Conservation (phyloP, 108 stramenopile genomes). For the Schizochytrium sp. region DNA sequence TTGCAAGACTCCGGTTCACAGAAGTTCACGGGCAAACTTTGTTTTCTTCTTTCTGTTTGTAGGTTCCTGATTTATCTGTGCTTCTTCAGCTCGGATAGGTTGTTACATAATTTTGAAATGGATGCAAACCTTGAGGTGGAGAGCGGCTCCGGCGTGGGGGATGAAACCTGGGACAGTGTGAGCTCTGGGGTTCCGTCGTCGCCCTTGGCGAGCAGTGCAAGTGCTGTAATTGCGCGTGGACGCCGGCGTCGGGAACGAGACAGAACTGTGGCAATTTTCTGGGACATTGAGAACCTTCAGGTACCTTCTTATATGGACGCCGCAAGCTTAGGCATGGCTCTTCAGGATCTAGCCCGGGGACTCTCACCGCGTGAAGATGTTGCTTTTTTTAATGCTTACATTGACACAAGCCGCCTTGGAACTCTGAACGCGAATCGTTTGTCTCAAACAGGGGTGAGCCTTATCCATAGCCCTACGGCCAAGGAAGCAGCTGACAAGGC, state of each 20-base stretch:
- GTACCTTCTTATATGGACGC: background rate
- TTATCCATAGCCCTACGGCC: background rate
- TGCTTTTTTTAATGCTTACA: background rate
- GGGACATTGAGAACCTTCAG: background rate
- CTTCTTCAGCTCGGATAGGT: no score
- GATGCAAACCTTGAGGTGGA: no score
- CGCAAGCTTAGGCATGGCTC: background rate
- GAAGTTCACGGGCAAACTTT: no score
- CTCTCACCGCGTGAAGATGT: background rate
- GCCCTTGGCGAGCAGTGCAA: background rate
- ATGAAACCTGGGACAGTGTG: background rate
- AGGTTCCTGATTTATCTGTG: no score
- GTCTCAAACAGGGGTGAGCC: background rate
- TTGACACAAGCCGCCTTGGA: background rate
- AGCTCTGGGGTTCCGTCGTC: background rate
- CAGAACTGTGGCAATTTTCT: background rate
- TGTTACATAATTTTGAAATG: no score
- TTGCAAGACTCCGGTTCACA: no score
- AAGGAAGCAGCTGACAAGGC: slow-evolving; percentile 2
- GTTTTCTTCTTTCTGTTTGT: no score
- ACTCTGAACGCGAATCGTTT: background rate
- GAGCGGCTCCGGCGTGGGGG: no score
- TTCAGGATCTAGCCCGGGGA: background rate
- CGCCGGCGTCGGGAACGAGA: background rate
- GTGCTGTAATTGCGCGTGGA: background rate